Conservation (phyloP, 495 filamentous ascomycete genomes). For the Stereocaulon alpinum region DNA sequence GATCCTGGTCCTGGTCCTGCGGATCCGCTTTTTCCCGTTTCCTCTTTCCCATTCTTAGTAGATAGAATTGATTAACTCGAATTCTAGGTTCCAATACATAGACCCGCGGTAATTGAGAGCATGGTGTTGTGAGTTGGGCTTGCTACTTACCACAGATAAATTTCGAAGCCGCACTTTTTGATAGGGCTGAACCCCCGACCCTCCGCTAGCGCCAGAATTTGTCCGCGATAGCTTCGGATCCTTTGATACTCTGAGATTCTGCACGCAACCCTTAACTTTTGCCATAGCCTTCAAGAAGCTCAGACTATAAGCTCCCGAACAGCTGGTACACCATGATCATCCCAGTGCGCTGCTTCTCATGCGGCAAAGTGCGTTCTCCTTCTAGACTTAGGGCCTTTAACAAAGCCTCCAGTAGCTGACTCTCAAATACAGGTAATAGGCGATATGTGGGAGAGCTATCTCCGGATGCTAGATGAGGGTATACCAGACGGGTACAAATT, state of each 20-base stretch:
- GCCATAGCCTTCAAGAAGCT: no score
- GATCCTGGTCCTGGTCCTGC: neutral
- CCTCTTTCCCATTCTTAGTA: neutral
- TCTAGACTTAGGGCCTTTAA: neutral
- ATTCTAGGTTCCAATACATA: neutral
- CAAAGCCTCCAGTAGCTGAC: constrained; percentile 17
- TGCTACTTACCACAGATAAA: neutral
- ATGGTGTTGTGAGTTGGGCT: no score
- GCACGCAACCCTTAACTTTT: no score
- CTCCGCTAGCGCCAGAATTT: neutral
- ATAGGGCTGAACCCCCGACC: neutral
- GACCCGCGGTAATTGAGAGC: neutral
- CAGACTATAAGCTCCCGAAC: neutral
- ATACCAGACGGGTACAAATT: constrained; percentile 75
- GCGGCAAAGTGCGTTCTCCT: constrained; percentile 72
- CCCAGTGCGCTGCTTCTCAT: constrained; percentile 95
- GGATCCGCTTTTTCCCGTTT: neutral
- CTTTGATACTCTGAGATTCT: no score
- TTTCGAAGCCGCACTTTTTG: neutral
- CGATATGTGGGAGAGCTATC: constrained; percentile 93
- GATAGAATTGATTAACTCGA: neutral
- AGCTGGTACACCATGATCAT: constrained; percentile 69
- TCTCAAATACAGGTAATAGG: constrained; percentile 62
- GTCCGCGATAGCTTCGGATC: neutral
- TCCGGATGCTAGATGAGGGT: constrained; percentile 68